Percentiles rank a stretch among this genome's conserved stretches.
phyloP scores from a whole-genome alignment of 2,329 filamentous ascomycete genomes.

The Malbranchea zuffiana region DNA sequence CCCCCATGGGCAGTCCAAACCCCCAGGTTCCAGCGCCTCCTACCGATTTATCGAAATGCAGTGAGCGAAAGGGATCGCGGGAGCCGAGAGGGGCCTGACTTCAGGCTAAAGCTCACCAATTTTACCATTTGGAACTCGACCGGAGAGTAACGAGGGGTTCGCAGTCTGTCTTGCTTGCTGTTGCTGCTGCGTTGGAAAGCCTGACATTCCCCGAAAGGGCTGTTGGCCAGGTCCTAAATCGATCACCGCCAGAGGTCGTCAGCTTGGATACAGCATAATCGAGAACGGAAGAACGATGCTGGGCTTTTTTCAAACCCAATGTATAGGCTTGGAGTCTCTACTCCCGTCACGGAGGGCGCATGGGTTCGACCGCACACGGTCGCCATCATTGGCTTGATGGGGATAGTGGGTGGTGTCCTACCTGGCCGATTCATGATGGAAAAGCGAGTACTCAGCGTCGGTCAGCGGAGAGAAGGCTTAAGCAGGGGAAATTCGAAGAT shows the following conservation, averaged over 20 bases:
- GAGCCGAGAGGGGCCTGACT: neutral
- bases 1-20: constrained; percentile 45
- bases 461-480: too few species aligned
- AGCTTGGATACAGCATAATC: neutral
- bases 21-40: constrained; percentile 48
- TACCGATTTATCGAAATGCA: constrained; percentile 1
- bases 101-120: constrained; percentile 34
- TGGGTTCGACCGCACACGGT: too few species aligned
- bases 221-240: constrained; percentile 40
- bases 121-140: constrained; percentile 45
- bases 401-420: constrained; percentile 10
- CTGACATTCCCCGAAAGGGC: constrained; percentile 43
- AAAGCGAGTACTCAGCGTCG: too few species aligned
- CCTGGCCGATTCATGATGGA: constrained; percentile 12
- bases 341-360: too few species aligned
- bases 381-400: too few species aligned
- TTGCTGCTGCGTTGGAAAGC: constrained; percentile 44
- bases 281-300: too few species aligned
- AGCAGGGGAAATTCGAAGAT: too few species aligned
- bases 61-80: constrained; percentile 8
- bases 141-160: constrained; percentile 38
- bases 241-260: neutral
- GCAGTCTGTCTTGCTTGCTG: constrained; percentile 32
- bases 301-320: too few species aligned
- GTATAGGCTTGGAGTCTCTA: too few species aligned